Base-by-base conservation (phyloP, 495 filamentous ascomycete species). In the Aspergillus asperescens region DNA sequence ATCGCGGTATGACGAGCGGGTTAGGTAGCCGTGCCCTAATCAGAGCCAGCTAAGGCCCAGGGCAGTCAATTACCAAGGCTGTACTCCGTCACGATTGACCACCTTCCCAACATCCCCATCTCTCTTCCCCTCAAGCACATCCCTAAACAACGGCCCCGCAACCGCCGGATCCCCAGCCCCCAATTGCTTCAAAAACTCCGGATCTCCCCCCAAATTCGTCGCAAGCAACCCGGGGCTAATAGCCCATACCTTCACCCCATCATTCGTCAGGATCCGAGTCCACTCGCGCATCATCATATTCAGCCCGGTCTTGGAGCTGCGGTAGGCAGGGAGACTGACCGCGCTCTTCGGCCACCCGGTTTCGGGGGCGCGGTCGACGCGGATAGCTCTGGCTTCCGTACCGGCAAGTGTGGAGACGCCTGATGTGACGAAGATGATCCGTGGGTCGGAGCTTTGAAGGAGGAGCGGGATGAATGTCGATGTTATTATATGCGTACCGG, bases 261-360 rank as follows among this genome's bases (percentile, higher is more conserved):
- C 83, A 15, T 77, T 70, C 50, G 69, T 67, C 43, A 86, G 59
- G 7, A 71, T 56, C 6, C 73, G 65, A 19, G 55, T 22, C 81
- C 81, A 87, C 48, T 80, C 76, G 27, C 73, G 67, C 80, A 85
- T 82, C 65, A 84, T 29, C 82, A 85, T 86, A 52, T 86, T 85
- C 58, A 87, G 50, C 7, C 76, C 82, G 0, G 80, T 75, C 68
- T 87, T 86, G 23, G 67, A 61, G 43, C 64, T 67, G 7, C 81
- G 72, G 56, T 86, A 85, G 2, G 69, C 65, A 0, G 63, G 49
- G 2, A 69, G 48, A 13, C 13, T 29, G 25, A 39, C 19, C 10
- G 13, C 48, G n/a, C 13, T 31, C 54, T 77, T 78, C 16, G 73
- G 74, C 70, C 78, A 82, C 2, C 79, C 81, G 13, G 66, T 66